Percentiles rank a stretch among this genome's conserved stretches.
These are phyloP conservation scores for Hemisphaericaspora nanyangensis DNA, from an alignment of 805 yeast genomes.

Conservation along the genomic window DNA sequence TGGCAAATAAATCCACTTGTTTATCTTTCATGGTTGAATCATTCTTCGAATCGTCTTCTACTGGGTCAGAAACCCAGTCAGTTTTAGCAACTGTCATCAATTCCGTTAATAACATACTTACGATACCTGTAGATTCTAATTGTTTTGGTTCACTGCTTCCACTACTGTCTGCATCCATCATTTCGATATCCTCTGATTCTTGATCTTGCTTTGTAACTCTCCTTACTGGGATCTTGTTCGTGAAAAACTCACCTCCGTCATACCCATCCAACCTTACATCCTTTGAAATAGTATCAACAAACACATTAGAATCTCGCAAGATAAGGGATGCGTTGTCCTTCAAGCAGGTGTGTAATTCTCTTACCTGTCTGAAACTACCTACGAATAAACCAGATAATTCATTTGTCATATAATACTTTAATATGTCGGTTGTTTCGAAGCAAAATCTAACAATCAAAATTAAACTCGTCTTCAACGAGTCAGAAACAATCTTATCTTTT, in stretches of 20 bases:
- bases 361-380: slow-evolving; percentile 21
- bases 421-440: slow-evolving; percentile 55
- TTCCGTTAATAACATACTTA: slow-evolving; percentile 61
- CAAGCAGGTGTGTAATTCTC: slow-evolving; percentile 44
- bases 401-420: slow-evolving; percentile 45
- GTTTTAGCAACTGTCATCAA: slow-evolving; percentile 46
- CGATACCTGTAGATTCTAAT: slow-evolving; percentile 48
- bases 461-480: slow-evolving; percentile 11
- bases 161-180: slow-evolving; percentile 18
- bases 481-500: slow-evolving; percentile 3
- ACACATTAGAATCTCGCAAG: slow-evolving; percentile 47
- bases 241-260: slow-evolving; percentile 25
- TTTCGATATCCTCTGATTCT: slow-evolving; percentile 22
- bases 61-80: slow-evolving; percentile 34
- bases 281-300: slow-evolving; percentile 41
- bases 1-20: slow-evolving; percentile 37
- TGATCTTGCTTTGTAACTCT: slow-evolving; percentile 11
- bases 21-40: slow-evolving; percentile 19
- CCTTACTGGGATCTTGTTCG: slow-evolving; percentile 19
- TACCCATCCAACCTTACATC: slow-evolving; percentile 43
- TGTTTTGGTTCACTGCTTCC: slow-evolving; percentile 2
- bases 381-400: slow-evolving; percentile 48
- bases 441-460: slow-evolving; percentile 62
- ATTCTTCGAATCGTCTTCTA: slow-evolving; percentile 11
- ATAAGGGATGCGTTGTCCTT: slow-evolving; percentile 49